A percentile compares a stretch with the other conserved stretches of the same genome.
phyloP scores from a whole-genome alignment of 768 basidiomycete genomes.

The Pulveroboletus sp. region DNA sequence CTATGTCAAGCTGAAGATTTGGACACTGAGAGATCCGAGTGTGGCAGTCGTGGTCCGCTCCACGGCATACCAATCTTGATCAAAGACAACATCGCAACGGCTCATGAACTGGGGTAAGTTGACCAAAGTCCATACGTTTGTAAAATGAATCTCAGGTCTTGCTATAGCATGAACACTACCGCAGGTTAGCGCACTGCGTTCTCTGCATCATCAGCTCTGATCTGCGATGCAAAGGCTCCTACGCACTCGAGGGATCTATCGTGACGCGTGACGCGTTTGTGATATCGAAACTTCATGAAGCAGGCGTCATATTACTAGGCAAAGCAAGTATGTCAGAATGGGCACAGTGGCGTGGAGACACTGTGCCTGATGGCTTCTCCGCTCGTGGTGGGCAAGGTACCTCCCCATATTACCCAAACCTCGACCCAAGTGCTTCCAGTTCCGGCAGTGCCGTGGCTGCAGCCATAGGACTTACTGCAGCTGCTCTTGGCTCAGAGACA shows the following conservation, averaged over 20 bases:
- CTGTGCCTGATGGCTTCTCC: constrained; percentile 41
- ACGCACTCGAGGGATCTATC: constrained; percentile 37
- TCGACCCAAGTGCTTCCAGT: constrained; percentile 39
- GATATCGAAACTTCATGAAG: constrained; percentile 28
- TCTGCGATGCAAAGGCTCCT: constrained; percentile 28
- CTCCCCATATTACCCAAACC: constrained; percentile 40
- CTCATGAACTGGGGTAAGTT: constrained; percentile 24
- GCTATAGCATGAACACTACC: constrained; percentile 46
- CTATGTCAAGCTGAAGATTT: constrained; percentile 48
- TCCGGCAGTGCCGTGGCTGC: constrained; percentile 43
- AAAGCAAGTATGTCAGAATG: constrained; percentile 44
- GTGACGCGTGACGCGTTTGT: constrained; percentile 35
- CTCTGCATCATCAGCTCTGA: background rate
- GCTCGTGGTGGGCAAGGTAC: constrained; percentile 44
- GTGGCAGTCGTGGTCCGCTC: constrained; percentile 43
- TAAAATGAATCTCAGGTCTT: background rate
- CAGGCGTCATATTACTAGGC: constrained; percentile 38
- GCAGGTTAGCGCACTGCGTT: constrained; percentile 36
- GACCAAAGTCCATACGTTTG: background rate
- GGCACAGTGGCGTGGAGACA: constrained; percentile 36
- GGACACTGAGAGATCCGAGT: constrained; percentile 48
- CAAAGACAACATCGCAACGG: constrained; percentile 45
- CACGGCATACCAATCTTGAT: constrained; percentile 59
- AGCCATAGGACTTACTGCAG: constrained; percentile 44
- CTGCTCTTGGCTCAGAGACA: constrained; percentile 44